These are phyloP conservation scores for Platismatia glauca DNA, from an alignment of 495 filamentous ascomycete genomes.

Conservation along the genomic window DNA sequence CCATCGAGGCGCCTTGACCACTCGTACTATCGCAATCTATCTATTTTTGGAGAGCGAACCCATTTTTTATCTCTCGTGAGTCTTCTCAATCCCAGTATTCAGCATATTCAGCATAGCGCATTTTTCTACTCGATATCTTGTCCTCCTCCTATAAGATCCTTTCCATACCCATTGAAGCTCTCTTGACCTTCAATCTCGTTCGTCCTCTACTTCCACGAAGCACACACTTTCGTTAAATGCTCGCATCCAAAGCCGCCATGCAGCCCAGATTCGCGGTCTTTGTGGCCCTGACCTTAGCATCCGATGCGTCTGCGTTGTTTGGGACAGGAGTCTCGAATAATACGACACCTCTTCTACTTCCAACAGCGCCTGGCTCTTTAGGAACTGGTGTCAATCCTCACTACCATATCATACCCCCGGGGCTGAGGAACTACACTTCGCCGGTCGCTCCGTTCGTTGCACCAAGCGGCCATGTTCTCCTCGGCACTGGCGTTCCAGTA, in stretches of 20 bases:
- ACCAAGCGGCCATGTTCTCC: background rate
- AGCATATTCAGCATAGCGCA: background rate
- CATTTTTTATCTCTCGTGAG: too few species aligned
- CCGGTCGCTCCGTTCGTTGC: background rate
- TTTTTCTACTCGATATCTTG: background rate
- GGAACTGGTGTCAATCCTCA: background rate
- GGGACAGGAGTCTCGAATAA: background rate
- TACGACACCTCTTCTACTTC: background rate
- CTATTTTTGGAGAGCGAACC: too few species aligned
- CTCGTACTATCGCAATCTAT: background rate
- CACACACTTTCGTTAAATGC: slow-evolving; percentile 10
- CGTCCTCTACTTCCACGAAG: background rate
- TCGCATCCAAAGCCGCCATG: slow-evolving; percentile 1
- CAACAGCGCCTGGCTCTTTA: background rate
- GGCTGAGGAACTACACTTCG: background rate
- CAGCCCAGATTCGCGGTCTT: slow-evolving; percentile 2
- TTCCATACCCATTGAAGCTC: background rate
- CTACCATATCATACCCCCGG: background rate
- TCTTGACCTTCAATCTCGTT: slow-evolving; percentile 1
- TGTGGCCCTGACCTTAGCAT: slow-evolving; percentile 4
- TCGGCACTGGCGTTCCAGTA: background rate
- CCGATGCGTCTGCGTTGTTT: background rate
- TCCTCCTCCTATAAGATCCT: slow-evolving; percentile 4
- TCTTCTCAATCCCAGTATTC: background rate
- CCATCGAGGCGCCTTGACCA: background rate